Evolutionary conservation across 2,329 filamentous ascomycete species (phyloP).

Genomic region (Ophiobolus disseminans): DNA sequence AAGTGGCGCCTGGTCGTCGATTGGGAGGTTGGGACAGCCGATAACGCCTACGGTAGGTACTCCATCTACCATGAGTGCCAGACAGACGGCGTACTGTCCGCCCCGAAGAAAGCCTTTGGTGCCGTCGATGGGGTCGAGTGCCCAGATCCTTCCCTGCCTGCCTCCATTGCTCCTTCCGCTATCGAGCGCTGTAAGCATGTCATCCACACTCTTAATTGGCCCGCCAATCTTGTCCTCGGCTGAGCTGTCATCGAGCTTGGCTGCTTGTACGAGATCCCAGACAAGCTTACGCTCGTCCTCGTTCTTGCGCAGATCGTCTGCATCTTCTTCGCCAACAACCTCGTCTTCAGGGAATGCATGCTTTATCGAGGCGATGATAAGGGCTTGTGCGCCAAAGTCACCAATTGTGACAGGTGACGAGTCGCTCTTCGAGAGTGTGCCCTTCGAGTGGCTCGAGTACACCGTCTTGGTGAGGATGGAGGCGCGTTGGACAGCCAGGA

Average conservation of each 20-base stretch:
- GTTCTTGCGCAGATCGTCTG: constrained; percentile 77
- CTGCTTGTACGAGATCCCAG: constrained; percentile 80
- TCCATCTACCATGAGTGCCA: constrained; percentile 90
- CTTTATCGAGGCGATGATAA: constrained; percentile 90
- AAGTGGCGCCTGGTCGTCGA: constrained; percentile 78
- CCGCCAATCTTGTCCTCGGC: constrained; percentile 75
- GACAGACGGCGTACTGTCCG: constrained; percentile 95
- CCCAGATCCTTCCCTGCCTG: constrained; percentile 82
- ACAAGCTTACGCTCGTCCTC: constrained; percentile 74
- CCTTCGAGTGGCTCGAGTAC: constrained; percentile 89
- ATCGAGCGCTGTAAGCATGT: constrained; percentile 67
- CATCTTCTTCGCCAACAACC: constrained; percentile 95
- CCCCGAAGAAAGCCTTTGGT: constrained; percentile 97
- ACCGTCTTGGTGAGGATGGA: constrained; percentile 77
- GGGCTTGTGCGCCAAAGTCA: constrained; percentile 95
- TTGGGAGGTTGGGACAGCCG: constrained; percentile 91
- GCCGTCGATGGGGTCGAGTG: constrained; percentile 95
- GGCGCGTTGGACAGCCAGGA: constrained; percentile 87
- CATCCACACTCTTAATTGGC: constrained; percentile 68
- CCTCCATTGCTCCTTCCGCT: constrained; percentile 73
- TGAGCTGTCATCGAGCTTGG: constrained; percentile 70
- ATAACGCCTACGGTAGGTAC: constrained; percentile 93
- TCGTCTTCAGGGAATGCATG: constrained; percentile 89
- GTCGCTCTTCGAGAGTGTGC: constrained; percentile 92
- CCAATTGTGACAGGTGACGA: constrained; percentile 96